Evolutionary conservation across 2,329 filamentous ascomycete genomes (phyloP).

Genomic region (Trichoderma cornu-damae): DNA sequence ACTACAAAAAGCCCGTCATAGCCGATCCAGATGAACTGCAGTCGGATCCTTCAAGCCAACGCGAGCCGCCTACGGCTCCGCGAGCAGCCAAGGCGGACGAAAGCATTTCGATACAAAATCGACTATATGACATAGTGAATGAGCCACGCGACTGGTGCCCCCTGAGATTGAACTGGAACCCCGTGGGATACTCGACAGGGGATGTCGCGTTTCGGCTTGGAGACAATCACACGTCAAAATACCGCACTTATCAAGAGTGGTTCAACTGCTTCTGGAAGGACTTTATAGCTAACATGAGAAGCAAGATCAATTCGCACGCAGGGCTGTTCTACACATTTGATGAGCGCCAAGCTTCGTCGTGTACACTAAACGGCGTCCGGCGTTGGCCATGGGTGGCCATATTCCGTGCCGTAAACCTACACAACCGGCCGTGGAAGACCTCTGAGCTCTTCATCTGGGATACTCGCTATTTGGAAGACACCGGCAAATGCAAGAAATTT

Average conservation of each 20-base stretch:
- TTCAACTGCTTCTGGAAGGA: slow-evolving; percentile 22
- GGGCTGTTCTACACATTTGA: slow-evolving; percentile 50
- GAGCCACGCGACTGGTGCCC: slow-evolving; percentile 19
- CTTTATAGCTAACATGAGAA: too few relatives aligned
- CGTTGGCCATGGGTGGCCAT: slow-evolving; percentile 50
- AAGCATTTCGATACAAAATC: neutral
- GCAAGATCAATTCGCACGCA: slow-evolving; percentile 25
- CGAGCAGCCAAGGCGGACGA: neutral
- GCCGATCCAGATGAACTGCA: slow-evolving; percentile 35
- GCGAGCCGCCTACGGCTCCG: neutral
- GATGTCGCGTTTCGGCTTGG: slow-evolving; percentile 26
- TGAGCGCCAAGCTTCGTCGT: slow-evolving; percentile 32
- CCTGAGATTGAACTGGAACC: slow-evolving; percentile 33
- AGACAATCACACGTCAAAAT: slow-evolving; percentile 21
- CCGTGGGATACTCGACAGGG: slow-evolving; percentile 38
- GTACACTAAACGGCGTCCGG: slow-evolving; percentile 20
- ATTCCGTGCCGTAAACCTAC: slow-evolving; percentile 41
- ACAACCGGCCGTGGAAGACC: slow-evolving; percentile 28
- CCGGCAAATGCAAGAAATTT: slow-evolving; percentile 20
- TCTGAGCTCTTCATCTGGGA: slow-evolving; percentile 56
- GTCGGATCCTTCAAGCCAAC: neutral
- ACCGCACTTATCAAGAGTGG: slow-evolving; percentile 25
- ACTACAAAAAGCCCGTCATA: slow-evolving; percentile 33
- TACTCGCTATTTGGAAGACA: slow-evolving; percentile 28
- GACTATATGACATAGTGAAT: neutral